A percentile compares a stretch with the other conserved stretches of the same genome.
These are phyloP conservation scores for Magnaporthales sp. DNA, from an alignment of 2,329 filamentous ascomycete genomes.

Conservation along the genomic window DNA sequence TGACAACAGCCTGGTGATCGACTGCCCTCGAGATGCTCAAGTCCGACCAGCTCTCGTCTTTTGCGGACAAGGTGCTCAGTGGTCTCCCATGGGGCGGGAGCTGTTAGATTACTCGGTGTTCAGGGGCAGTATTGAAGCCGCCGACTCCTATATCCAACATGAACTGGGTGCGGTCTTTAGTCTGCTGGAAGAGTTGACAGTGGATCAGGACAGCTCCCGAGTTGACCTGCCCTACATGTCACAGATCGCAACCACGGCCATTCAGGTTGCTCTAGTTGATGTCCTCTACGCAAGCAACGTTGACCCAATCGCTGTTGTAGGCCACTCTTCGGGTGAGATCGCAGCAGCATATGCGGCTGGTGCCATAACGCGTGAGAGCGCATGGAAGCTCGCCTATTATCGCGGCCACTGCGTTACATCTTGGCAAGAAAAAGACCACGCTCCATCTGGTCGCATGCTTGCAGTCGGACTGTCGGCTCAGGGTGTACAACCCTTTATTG, in stretches of 20 bases:
- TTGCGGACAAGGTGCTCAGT: constrained; percentile 27
- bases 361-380: constrained; percentile 16
- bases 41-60: constrained; percentile 20
- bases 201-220: constrained; percentile 5
- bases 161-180: constrained; percentile 15
- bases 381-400: constrained; percentile 23
- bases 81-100: constrained; percentile 27
- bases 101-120: constrained; percentile 21
- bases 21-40: constrained; percentile 2
- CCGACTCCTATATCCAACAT: constrained; percentile 18
- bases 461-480: constrained; percentile 30
- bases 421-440: constrained; percentile 9
- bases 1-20: background rate
- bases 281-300: constrained; percentile 19
- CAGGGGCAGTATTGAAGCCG: constrained; percentile 16
- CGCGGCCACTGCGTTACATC: constrained; percentile 20
- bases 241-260: constrained; percentile 21
- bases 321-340: constrained; percentile 28
- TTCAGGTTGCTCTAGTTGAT: constrained; percentile 26
- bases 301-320: constrained; percentile 18
- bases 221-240: constrained; percentile 20
- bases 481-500: constrained; percentile 21
- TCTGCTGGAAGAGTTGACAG: constrained; percentile 13
- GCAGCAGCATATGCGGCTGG: constrained; percentile 25
- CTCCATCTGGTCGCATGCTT: constrained; percentile 34